Percentiles rank a stretch among this genome's conserved stretches.
Evolutionary conservation across 2,329 filamentous ascomycete genomes (phyloP).

Genomic region (Sphaerulina vaccinii): DNA sequence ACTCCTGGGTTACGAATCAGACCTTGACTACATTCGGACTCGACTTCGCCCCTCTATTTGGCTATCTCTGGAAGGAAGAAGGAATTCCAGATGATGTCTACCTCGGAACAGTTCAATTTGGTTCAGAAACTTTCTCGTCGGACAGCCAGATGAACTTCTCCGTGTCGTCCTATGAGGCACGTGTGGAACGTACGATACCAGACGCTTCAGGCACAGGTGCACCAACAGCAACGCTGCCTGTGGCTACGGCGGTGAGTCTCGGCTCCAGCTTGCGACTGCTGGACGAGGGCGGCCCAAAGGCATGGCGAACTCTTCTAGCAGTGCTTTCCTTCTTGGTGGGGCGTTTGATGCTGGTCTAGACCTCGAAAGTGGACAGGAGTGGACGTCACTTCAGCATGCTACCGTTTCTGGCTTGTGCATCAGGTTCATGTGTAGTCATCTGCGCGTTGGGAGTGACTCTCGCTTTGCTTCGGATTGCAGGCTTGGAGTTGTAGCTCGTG

Average conservation of each 20-base stretch:
- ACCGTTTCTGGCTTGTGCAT: no score
- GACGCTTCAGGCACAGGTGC: conserved; percentile 3
- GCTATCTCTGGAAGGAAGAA: conserved; percentile 12
- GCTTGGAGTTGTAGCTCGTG: no score
- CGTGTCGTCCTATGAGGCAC: conserved; percentile 14
- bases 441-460: no score
- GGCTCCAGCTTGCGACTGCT: not conserved
- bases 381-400: no score
- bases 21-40: conserved; percentile 20
- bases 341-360: no score
- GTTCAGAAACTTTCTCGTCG: conserved; percentile 21
- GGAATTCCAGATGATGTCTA: conserved; percentile 18
- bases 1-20: conserved; percentile 23
- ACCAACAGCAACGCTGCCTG: conserved; percentile 13
- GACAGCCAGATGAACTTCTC: conserved; percentile 21
- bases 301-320: no score
- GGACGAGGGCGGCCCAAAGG: no score
- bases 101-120: conserved; percentile 22
- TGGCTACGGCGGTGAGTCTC: conserved; percentile 7
- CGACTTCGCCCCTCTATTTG: conserved; percentile 22
- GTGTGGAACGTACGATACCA: conserved; percentile 2
- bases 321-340: no score
- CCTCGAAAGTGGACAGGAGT: no score
- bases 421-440: no score
- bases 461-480: no score